phyloP scores from a whole-genome alignment of 495 filamentous ascomycete species.

The Rusavskia elegans region DNA sequence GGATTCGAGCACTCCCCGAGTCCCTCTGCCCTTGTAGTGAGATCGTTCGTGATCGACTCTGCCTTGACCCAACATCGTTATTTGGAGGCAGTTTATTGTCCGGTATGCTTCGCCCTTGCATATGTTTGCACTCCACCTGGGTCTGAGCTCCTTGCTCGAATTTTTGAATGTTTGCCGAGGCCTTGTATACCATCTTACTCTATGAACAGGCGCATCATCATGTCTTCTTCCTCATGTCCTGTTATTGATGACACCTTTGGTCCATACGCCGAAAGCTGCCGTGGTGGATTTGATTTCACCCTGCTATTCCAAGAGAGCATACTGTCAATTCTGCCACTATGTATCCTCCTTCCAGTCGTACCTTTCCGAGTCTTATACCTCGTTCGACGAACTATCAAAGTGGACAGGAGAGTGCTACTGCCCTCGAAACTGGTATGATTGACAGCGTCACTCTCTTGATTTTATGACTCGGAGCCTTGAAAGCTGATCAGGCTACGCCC shows the following conservation, averaged over 20 bases:
- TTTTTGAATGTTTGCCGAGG: neutral
- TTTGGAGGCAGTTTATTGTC: too few relatives aligned
- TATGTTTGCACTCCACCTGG: neutral
- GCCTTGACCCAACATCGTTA: too few relatives aligned
- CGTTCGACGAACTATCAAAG: conserved; percentile 27
- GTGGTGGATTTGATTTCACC: conserved; percentile 44
- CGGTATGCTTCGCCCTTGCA: neutral
- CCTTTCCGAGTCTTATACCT: conserved; percentile 32
- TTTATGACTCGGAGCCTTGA: neutral
- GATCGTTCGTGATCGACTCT: too few relatives aligned
- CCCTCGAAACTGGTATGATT: conserved; percentile 29
- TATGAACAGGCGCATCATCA: too few relatives aligned
- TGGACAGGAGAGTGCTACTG: conserved; percentile 22
- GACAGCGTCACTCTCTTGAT: too few relatives aligned
- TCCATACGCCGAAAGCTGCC: conserved; percentile 26
- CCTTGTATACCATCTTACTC: too few relatives aligned
- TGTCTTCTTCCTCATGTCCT: neutral
- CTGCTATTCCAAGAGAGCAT: conserved; percentile 42
- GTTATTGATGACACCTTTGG: conserved; percentile 27
- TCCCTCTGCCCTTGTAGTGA: too few relatives aligned
- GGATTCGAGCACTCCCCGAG: neutral
- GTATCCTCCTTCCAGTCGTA: conserved; percentile 28
- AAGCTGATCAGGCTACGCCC: neutral
- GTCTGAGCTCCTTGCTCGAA: neutral
- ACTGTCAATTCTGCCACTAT: conserved; percentile 30